A percentile compares a stretch with the other conserved stretches of the same genome.
These are phyloP conservation scores for Suhomyces faveliae DNA, from an alignment of 805 yeast genomes.

Conservation along the genomic window DNA sequence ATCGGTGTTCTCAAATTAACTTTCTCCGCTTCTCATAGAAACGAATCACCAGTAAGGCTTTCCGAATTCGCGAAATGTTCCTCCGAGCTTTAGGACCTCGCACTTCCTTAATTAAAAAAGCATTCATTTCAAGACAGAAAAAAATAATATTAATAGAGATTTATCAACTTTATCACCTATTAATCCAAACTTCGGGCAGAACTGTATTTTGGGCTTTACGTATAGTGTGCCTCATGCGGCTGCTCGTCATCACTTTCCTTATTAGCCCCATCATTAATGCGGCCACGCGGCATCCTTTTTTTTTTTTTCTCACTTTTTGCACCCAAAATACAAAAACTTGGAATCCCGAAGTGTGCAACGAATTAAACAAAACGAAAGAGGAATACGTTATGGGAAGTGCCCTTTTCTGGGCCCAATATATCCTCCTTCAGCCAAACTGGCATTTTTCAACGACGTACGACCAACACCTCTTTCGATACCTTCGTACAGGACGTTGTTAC, in stretches of 20 bases:
- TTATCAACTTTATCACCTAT: too few species aligned
- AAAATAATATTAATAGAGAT: too few species aligned
- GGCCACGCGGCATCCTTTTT: background rate
- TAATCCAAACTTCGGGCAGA: too few species aligned
- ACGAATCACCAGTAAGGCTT: too few species aligned
- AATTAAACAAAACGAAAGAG: background rate
- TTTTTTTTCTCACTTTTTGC: background rate
- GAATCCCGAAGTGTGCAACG: background rate
- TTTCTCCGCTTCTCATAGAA: too few species aligned
- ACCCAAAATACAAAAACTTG: conserved; percentile 10
- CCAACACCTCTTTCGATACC: conserved; percentile 40
- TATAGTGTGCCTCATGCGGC: background rate
- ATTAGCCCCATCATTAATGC: background rate
- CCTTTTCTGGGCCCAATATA: conserved; percentile 37
- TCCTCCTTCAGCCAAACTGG: conserved; percentile 26
- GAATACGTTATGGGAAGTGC: conserved; percentile 20
- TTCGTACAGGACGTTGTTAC: conserved; percentile 22
- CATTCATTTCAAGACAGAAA: too few species aligned
- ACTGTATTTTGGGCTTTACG: background rate
- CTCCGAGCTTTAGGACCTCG: too few species aligned
- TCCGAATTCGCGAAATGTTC: too few species aligned
- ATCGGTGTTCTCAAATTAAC: too few species aligned
- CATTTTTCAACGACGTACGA: conserved; percentile 13
- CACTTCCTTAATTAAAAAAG: too few species aligned
- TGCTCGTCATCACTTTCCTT: too few species aligned